Base-by-base conservation (phyloP, 2,329 filamentous ascomycete genomes). In the Fusarium sp. region DNA sequence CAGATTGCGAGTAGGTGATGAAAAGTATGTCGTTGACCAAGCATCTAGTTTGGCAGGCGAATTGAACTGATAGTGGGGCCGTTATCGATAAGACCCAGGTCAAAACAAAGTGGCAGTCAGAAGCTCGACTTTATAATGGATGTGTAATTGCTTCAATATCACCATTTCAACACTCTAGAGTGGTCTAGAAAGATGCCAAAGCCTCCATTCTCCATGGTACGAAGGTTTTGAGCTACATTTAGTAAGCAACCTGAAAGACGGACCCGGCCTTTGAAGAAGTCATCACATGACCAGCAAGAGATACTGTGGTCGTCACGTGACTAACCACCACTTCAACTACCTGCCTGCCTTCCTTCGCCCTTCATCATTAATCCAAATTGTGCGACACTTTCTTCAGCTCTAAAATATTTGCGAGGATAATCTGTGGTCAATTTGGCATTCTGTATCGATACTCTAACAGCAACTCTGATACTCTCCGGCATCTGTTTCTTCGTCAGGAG, bases 81-180 rank as follows among this genome's bases (percentile, higher is more conserved):
- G 69, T 77, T 77, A 78, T 78, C 77, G 75, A 77, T 79, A 78
- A 58, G 63, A 14, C 18, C 4, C 14, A 16, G 40, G 23, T 27
- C 44, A 49, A 49, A 49, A 46, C 42, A 46, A 27, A 49, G 23
- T 16, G 44, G 9, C 44, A 49, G 14, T 6, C 44, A 27, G n/a
- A 27, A n/a, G 8, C 14, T 27, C 9, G 5, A 16, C 14, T 49
- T 16, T 16, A 16, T 49, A 27, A 49, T 16, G 23, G 44, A n/a
- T 27, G 44, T n/a, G 23, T 49, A 27, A 49, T 49, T 27, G 44
- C 44, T 49, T 49, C 23, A 25, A 49, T 14, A 49, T 27, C 44
- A 11, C 8, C 44, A 16, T 27, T 49, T n/a, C 23, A 7, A 7
- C 3, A 4, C 14, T 49, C 44, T 27, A 49, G 23, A 27, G 14